Evolutionary conservation across 495 filamentous ascomycete species (phyloP), one percentile per base, ranked within the genome.

Genomic region (Talaromyces stipitatus): DNA sequence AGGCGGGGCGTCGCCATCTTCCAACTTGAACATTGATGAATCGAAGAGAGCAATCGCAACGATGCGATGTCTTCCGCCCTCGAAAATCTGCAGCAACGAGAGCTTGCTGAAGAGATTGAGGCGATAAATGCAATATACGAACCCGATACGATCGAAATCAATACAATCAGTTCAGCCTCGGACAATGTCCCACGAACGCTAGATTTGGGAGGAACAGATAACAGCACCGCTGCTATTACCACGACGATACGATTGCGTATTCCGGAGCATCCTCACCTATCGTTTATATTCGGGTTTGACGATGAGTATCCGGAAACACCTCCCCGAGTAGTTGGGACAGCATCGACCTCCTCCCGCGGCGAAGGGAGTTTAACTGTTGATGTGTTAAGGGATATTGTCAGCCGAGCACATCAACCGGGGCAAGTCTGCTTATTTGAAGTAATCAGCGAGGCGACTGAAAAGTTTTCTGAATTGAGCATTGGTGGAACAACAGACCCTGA

Each of bases 51-150:
- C 16, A 16, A 41, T 41, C 36, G 36, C 36, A 16, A 41, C 36
- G 45, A 48, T 48, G 45, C 24, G 14, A 55, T 59, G 58, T 55
- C 41, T 54, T 63, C 62, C 41, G 60, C 58, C 32, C 62, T 68
- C 38, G 64, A 68, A 20, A 22, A 58, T 38, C 54, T 72, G 8
- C 48, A 57, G 75, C 91, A 77, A 30, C 59, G 60, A 51, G 89
- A 92, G 30, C 83, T 96, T 22, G 66, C 65, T 36, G 89, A 97
- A 72, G 94, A 98, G 72, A 74, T 92, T 14, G 86, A 87, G 64
- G 90, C 89, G 50, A 89, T 98, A 60, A 96, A 94, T 68, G 89
- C 92, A 20, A 98, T 98, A 61, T 98, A 95, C 72, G 88, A 85
- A 22, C 79, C 83, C 14, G 71, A 77, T 38, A 88, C 87, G 5